Conservation (phyloP, 129 eudicot species). For the Artemisia annua region DNA sequence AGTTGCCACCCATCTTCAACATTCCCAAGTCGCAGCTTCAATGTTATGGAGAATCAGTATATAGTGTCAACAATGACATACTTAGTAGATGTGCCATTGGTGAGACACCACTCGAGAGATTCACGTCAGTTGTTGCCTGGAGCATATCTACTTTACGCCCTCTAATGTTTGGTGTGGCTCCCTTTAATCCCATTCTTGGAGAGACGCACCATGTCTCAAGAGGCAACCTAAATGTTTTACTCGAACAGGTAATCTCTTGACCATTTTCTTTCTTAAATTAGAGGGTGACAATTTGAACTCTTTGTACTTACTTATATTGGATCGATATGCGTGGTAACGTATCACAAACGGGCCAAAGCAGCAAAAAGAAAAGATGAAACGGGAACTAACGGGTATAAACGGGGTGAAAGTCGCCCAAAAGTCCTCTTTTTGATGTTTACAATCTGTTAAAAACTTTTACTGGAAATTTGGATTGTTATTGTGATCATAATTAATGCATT, state of each 20-base stretch:
- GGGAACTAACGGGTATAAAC: not conserved
- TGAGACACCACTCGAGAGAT: constrained; percentile 53
- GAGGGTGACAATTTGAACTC: not conserved
- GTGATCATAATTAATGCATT: not conserved
- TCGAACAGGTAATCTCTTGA: constrained; percentile 65
- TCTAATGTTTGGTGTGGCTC: constrained; percentile 70
- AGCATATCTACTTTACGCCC: constrained; percentile 79
- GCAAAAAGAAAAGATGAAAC: not conserved
- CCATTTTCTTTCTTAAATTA: not conserved
- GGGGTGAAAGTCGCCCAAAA: not conserved
- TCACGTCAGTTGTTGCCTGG: constrained; percentile 71
- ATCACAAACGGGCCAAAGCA: not conserved
- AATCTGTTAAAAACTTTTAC: too few species aligned
- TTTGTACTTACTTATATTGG: not conserved
- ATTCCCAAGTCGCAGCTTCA: constrained; percentile 88
- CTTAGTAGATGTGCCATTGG: constrained; percentile 58
- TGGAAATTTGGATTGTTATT: not conserved
- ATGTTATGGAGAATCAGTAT: constrained; percentile 79
- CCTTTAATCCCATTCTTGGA: constrained; percentile 88
- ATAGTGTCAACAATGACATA: constrained; percentile 46
- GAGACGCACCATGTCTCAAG: constrained; percentile 89
- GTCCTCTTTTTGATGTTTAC: not conserved
- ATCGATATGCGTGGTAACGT: not conserved
- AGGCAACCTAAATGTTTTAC: constrained; percentile 71
- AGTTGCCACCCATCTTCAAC: constrained; percentile 87